Evolutionary conservation across 129 eudicot genomes (phyloP).

Genomic region (Dittrichia graveolens): DNA sequence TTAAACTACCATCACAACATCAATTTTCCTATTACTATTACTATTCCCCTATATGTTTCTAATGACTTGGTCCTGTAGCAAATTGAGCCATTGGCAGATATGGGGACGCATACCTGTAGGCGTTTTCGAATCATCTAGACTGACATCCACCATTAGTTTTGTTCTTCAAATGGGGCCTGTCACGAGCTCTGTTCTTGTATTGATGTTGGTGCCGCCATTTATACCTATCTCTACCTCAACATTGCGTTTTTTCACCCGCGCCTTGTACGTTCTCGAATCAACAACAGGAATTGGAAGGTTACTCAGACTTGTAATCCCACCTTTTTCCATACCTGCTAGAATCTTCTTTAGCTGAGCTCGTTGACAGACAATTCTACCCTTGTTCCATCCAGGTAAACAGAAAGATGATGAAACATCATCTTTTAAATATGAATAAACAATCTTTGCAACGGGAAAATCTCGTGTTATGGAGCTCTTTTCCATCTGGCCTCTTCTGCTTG

Average conservation of each 20-base stretch:
- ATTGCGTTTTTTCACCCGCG: constrained; percentile 29
- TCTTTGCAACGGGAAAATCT: constrained; percentile 84
- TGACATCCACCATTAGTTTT: constrained; percentile 2
- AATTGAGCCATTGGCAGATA: background rate
- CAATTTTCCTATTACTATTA: constrained; percentile 12
- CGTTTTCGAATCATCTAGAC: constrained; percentile 7
- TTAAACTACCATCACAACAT: constrained; percentile 24
- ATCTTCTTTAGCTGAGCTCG: constrained; percentile 69
- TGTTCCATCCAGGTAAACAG: constrained; percentile 90
- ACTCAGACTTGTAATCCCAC: constrained; percentile 42
- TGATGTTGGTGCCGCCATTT: constrained; percentile 35
- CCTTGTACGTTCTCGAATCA: constrained; percentile 36
- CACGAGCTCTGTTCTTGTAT: constrained; percentile 49
- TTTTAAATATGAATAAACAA: constrained; percentile 59
- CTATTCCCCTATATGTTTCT: constrained; percentile 24
- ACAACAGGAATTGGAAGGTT: constrained; percentile 55
- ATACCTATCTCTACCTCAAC: constrained; percentile 35
- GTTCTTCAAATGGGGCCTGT: constrained; percentile 42
- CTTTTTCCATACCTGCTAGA: constrained; percentile 43
- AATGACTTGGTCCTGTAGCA: constrained; percentile 13
- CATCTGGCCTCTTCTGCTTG: constrained; percentile 89
- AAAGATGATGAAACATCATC: constrained; percentile 74
- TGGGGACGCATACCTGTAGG: constrained; percentile 23
- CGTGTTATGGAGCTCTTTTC: constrained; percentile 82
- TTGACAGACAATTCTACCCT: constrained; percentile 90